phyloP scores from a whole-genome alignment of 2,329 filamentous ascomycete species.

The Fusarium anthophilum region DNA sequence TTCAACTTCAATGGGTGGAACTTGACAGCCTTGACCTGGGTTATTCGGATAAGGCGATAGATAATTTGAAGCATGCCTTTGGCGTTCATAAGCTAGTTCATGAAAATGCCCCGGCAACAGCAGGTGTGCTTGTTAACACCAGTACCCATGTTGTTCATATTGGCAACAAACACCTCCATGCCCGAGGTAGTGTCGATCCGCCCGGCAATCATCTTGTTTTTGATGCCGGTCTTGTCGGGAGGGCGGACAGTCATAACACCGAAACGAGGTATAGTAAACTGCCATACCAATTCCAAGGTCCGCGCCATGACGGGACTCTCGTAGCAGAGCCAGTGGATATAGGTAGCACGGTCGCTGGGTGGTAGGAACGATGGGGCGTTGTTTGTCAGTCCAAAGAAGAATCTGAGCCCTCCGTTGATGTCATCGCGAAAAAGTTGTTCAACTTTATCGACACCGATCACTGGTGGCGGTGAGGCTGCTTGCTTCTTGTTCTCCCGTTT shows the following conservation, averaged over 20 bases:
- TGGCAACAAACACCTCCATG: background rate
- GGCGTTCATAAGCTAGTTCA: background rate
- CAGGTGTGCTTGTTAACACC: background rate
- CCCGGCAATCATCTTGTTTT: background rate
- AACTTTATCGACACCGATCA: background rate
- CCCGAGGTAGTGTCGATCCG: background rate
- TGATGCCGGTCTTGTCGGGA: rapidly evolving
- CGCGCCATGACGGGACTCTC: background rate
- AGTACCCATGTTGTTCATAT: background rate
- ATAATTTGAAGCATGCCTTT: background rate
- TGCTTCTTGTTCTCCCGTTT: background rate
- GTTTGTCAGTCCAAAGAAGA: background rate
- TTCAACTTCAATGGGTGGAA: background rate
- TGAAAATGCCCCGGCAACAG: background rate
- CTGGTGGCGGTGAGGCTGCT: rapidly evolving
- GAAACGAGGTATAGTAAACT: background rate
- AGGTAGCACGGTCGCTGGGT: background rate
- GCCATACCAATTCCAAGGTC: background rate
- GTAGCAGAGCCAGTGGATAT: background rate
- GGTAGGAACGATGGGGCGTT: background rate
- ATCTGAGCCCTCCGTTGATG: background rate
- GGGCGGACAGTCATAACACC: background rate
- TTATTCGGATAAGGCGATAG: background rate
- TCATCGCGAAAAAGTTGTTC: background rate
- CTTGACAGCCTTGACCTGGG: background rate